Base-by-base conservation (phyloP, 495 filamentous ascomycete genomes). In the Bombardia bombarda region DNA sequence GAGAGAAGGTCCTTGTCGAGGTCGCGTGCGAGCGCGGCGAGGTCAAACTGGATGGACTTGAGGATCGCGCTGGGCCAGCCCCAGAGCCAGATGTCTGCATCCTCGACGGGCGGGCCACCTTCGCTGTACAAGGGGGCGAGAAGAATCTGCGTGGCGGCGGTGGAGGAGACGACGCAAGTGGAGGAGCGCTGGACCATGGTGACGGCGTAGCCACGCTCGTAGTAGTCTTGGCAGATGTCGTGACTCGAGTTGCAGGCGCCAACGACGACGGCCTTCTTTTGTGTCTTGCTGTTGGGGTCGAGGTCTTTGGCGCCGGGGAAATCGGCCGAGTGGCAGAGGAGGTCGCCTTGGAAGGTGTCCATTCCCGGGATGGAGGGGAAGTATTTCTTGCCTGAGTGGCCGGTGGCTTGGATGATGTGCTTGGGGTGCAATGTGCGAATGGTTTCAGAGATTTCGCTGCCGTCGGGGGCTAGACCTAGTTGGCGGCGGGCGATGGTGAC, bases 141-240 rank as follows among this genome's bases (percentile, higher is more conserved):
- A 2, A 70, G 47, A 30, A 83, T 69, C 10, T 76, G 63, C 17
- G 62, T 12, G 2, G 58, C 43, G 16, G 65, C 45, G 4, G 78
- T 59, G 12, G 72, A 77, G 0, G 75, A 73, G 6, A 89, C 61
- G 25, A 94, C 80, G 41, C 72, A 80, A 0, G 87, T 90, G 12
- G 78, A 78, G 1, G 80, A 82, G 14, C 87, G 77, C 66, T 93
- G 87, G 9, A 93, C 67, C 53, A 93, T 79, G 7, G 86, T 90
- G n/a, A 90, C 82, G n/a, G 83, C 71, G 50, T 84, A 84, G 1
- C 87, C 87, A 31, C 84, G 79, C 53, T 90, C 85, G 56, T 79
- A 80, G 54, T 72, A 90, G 50, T 90, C 82, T 55, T 90, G 84
- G 23, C 83, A 80, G 47, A 93, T 93, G 56, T 93, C 87, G 50